Conservation (phyloP, 2,329 filamentous ascomycete genomes). For the Monilinia fructicola region DNA sequence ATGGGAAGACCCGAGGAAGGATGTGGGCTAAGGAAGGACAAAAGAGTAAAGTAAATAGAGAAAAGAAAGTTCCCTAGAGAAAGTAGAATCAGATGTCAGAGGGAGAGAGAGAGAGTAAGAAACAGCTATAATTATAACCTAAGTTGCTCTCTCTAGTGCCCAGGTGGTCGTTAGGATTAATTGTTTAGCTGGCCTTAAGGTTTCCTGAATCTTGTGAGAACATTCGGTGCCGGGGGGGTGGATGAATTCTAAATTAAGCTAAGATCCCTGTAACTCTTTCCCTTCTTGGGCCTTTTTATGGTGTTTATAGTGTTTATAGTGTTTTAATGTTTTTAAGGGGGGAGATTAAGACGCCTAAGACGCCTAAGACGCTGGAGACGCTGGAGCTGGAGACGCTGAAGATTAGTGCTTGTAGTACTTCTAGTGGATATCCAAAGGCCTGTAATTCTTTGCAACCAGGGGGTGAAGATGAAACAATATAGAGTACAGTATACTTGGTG, state of each 20-base stretch:
- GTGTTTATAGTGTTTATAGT: background rate
- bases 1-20: background rate
- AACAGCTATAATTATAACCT: background rate
- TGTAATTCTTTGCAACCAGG: too few species aligned
- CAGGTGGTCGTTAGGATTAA: conserved; percentile 1
- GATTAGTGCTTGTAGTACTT: background rate
- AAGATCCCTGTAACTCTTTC: conserved; percentile 9
- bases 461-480: too few species aligned
- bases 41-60: conserved; percentile 8
- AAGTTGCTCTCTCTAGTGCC: background rate
- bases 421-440: background rate
- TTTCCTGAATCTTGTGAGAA: background rate
- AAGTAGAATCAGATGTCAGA: conserved; percentile 7
- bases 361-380: too few species aligned
- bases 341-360: too few species aligned
- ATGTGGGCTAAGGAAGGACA: background rate
- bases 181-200: conserved; percentile 19
- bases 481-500: too few species aligned
- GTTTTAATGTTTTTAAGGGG: background rate
- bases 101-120: background rate
- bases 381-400: background rate
- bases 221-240: background rate
- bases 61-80: conserved; percentile 5
- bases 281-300: background rate
- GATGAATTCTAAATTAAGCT: conserved; percentile 6